Evolutionary conservation across 768 basidiomycete species (phyloP), one percentile per base, ranked within the genome.

Genomic region (Leccinum uliginosum): DNA sequence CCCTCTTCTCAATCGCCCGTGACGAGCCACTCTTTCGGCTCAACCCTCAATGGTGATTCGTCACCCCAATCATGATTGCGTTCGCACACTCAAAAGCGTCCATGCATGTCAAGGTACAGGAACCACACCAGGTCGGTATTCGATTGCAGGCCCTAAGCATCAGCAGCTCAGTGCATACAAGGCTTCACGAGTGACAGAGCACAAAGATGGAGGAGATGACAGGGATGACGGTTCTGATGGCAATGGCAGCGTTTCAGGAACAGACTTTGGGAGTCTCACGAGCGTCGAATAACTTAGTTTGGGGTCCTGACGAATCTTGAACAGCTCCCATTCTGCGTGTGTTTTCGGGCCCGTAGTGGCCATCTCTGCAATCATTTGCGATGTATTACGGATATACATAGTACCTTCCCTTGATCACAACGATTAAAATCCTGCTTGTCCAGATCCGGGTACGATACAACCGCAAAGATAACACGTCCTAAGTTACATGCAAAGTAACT

Each of bases 11-110:
- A 74, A 19, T 68, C 70, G 14, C 71, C 71, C 12, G 63, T 62
- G 50, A 55, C 67, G 40, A 66, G 70, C 56, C 66, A 73, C 38
- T 67, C 75, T 29, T 66, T 74, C 51, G 76, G 75, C 59, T 68
- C 70, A 52, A 60, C 70, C 64, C 72, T 75, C 71, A 81, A 82
- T 59, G 80, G 80, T 79, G 74, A 75, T 75, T 78, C 72, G 70
- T 70, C 71, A 69, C 68, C 69, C 52, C 70, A 65, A 53, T 75
- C 73, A 65, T 76, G 65, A 71, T 74, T 71, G 58, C 67, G 56
- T 71, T 62, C 54, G 65, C 71, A 63, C 67, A 72, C 71, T 72
- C 69, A 72, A 71, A 19, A 73, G 44, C 58, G 34, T 67, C 68
- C 67, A 56, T 52, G 62, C 57, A 62, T 63, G 44, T 65, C 63